Base-by-base conservation (phyloP, 148 eudicot species). In the Spergularia bocconei region DNA sequence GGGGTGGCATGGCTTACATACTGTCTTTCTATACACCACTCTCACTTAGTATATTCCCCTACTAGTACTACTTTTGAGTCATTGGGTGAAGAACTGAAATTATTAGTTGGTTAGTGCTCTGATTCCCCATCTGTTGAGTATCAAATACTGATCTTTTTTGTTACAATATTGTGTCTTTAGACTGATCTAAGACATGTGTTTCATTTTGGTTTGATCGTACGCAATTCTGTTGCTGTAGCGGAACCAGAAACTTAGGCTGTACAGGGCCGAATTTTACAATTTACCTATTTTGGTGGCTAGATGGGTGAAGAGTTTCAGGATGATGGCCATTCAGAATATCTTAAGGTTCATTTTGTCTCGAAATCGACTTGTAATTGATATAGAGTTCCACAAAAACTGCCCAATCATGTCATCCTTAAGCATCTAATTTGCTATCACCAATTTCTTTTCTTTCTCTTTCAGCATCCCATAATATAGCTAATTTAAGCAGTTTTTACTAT, bases 1-100 rank as follows among this genome's bases (percentile, higher is more conserved):
- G 73, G 65, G 70, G 72, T 80, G 79, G 71, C 53, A 80, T 63
- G 82, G 79, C 76, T 58, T 80, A 64, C 76, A 70, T 80, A 65
- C 47, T 80, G 61, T 58, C 62, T 50, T 71, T 80, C 39, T 47
- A 2, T 10, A n/a, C 77, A 47, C 51, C 15, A 41, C 48, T 44
- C 33, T 17, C 62, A 58, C 20, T 58, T 52, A 12, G 78, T 75
- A 74, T 79, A 74, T 79, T 79, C 78, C 78, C 63, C 75, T 79
- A 8, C 64, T 61, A 44, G 50, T 76, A 13, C 64, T 61, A 44
- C 58, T 76, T 79, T 69, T 69, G 47, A 68, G 70, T 72, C 65
- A 39, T 63, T 23, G 36, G n/a, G 21, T 68, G 6, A 20, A 23
- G 52, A 38, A 69, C 71, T 67, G 25, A 67, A 44, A 44, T 19